These are phyloP conservation scores for Nemania abortiva DNA, from an alignment of 2,329 filamentous ascomycete species.

Conservation along the genomic window DNA sequence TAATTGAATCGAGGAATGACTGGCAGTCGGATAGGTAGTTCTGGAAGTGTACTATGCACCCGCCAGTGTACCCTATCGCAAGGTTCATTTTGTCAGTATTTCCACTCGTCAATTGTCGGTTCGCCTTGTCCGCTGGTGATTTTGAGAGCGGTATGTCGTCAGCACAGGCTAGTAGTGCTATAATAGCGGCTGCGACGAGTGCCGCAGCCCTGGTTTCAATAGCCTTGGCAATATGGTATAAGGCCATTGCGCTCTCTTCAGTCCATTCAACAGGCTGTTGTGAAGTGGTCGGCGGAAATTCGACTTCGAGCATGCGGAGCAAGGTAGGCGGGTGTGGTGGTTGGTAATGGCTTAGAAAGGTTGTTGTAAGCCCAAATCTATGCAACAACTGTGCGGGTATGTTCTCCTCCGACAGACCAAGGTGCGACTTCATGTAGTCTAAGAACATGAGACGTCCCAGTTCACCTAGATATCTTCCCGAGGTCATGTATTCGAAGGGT, in stretches of 20 bases:
- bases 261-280: slow-evolving; percentile 71
- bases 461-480: slow-evolving; percentile 82
- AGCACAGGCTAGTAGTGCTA: slow-evolving; percentile 76
- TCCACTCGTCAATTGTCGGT: slow-evolving; percentile 22
- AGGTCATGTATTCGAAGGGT: slow-evolving; percentile 86
- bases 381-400: slow-evolving; percentile 68
- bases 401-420: slow-evolving; percentile 55
- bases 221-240: slow-evolving; percentile 75
- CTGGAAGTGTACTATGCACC: slow-evolving; percentile 83
- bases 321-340: slow-evolving; percentile 62
- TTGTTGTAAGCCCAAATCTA: slow-evolving; percentile 75
- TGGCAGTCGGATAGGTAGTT: slow-evolving; percentile 79
- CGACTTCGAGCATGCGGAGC: slow-evolving; percentile 61
- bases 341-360: slow-evolving; percentile 77
- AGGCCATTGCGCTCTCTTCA: slow-evolving; percentile 65
- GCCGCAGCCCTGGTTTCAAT: slow-evolving; percentile 80
- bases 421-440: slow-evolving; percentile 68
- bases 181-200: slow-evolving; percentile 77
- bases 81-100: slow-evolving; percentile 62
- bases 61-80: slow-evolving; percentile 83
- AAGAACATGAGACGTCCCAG: slow-evolving; percentile 77
- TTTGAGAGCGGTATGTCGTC: slow-evolving; percentile 68
- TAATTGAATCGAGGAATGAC: slow-evolving; percentile 70
- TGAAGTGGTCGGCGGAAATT: slow-evolving; percentile 65
- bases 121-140: slow-evolving; percentile 26